Conservation (phyloP, 2,329 filamentous ascomycete species). For the Aschersonia sp. region DNA sequence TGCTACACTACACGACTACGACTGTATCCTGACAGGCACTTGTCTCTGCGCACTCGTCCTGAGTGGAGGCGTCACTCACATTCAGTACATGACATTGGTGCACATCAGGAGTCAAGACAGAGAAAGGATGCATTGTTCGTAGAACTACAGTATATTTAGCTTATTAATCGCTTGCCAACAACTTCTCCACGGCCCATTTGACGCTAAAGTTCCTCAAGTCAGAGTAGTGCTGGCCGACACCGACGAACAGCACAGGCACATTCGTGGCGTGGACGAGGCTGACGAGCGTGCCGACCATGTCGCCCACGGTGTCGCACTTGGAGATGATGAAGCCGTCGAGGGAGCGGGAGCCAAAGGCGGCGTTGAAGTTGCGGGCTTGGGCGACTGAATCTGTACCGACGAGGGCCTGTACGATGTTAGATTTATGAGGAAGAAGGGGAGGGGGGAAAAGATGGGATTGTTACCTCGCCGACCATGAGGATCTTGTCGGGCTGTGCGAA, state of each 20-base stretch:
- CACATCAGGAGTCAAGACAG: too few relatives aligned
- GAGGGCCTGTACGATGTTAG: conserved; percentile 41
- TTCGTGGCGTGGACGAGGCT: conserved; percentile 96
- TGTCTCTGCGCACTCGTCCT: too few relatives aligned
- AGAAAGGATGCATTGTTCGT: too few relatives aligned
- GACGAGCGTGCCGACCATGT: conserved; percentile 92
- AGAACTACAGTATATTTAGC: too few relatives aligned
- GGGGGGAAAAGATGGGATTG: conserved; percentile 3
- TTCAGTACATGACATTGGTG: too few relatives aligned
- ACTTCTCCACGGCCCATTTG: conserved; percentile 54
- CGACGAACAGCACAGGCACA: conserved; percentile 89
- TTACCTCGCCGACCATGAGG: conserved; percentile 68
- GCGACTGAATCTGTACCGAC: conserved; percentile 93
- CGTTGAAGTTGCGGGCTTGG: conserved; percentile 93
- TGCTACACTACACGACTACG: too few relatives aligned
- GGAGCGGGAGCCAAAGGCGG: conserved; percentile 68
- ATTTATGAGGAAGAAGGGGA: not conserved
- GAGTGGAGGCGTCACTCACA: too few relatives aligned
- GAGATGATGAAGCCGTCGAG: conserved; percentile 97
- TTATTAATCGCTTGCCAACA: conserved; percentile 34
- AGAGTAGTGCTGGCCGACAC: conserved; percentile 55
- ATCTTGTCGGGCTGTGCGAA: conserved; percentile 96
- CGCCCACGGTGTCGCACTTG: conserved; percentile 98
- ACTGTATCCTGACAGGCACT: too few relatives aligned
- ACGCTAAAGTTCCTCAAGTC: conserved; percentile 57